phyloP scores from a whole-genome alignment of 2,329 filamentous ascomycete species.

The Colletotrichum sp. region DNA sequence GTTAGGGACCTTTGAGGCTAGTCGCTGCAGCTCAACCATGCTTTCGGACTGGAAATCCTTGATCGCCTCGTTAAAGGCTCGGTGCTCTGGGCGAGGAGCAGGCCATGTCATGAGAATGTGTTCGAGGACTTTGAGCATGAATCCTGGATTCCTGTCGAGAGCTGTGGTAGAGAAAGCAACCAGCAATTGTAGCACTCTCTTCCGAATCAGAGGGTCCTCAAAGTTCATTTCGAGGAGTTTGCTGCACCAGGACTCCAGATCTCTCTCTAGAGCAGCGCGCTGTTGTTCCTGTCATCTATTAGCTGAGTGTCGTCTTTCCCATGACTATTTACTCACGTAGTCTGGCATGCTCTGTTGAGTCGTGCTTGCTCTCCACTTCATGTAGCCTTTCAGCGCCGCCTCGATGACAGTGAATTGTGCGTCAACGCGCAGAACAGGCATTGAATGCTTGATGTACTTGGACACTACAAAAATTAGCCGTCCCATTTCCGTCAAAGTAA shows the following conservation, averaged over 20 bases:
- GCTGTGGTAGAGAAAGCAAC: slow-evolving; percentile 86
- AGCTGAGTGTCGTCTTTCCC: background rate
- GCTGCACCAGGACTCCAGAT: slow-evolving; percentile 75
- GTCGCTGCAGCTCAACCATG: slow-evolving; percentile 84
- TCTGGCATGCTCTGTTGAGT: slow-evolving; percentile 22
- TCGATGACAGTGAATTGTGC: slow-evolving; percentile 90
- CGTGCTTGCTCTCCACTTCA: slow-evolving; percentile 68
- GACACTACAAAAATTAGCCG: slow-evolving; percentile 40
- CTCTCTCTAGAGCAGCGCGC: slow-evolving; percentile 62
- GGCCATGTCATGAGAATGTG: slow-evolving; percentile 87
- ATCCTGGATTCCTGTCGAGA: slow-evolving; percentile 75
- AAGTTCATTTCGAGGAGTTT: slow-evolving; percentile 73
- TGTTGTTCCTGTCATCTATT: slow-evolving; percentile 47
- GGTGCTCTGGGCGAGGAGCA: slow-evolving; percentile 72
- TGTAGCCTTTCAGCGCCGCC: slow-evolving; percentile 85
- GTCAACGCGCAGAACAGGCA: slow-evolving; percentile 80
- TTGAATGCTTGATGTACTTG: slow-evolving; percentile 71
- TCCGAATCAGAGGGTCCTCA: slow-evolving; percentile 84
- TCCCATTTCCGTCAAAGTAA: background rate
- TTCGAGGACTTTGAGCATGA: slow-evolving; percentile 89
- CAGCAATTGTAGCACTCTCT: slow-evolving; percentile 80
- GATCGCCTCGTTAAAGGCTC: slow-evolving; percentile 83
- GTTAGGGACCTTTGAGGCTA: slow-evolving; percentile 91
- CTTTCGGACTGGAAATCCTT: slow-evolving; percentile 87
- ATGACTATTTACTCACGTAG: background rate